Percentiles rank a stretch among this genome's conserved stretches.
phyloP scores from a whole-genome alignment of 2,329 filamentous ascomycete genomes.

The Fusarium concolor region DNA sequence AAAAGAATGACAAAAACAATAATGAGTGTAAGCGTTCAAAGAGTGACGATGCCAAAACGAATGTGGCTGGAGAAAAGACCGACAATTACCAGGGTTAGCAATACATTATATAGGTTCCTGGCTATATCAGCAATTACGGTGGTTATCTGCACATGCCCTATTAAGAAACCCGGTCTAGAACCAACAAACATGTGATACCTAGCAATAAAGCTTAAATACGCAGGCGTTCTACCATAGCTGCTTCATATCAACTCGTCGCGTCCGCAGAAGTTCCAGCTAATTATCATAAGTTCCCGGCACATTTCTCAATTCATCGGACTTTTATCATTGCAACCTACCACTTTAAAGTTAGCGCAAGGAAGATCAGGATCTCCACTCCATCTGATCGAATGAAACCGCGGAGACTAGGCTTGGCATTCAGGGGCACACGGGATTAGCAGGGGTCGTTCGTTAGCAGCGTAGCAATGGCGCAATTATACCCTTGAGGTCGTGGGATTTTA shows the following conservation, averaged over 20 bases:
- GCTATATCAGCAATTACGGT: background rate
- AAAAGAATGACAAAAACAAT: slow-evolving; percentile 1
- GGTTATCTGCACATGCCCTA: background rate
- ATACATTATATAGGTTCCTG: slow-evolving; percentile 6
- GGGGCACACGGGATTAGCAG: background rate
- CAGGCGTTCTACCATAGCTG: background rate
- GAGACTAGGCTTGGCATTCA: slow-evolving; percentile 15
- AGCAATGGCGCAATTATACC: background rate
- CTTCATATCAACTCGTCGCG: background rate
- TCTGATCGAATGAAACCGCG: background rate
- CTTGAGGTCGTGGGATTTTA: background rate
- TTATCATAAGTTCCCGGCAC: slow-evolving; percentile 17
- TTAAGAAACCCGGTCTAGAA: background rate
- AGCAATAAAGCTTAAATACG: background rate
- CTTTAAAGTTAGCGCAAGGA: slow-evolving; percentile 13
- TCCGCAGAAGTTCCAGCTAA: slow-evolving; percentile 14
- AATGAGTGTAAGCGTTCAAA: slow-evolving; percentile 3
- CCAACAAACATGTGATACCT: background rate
- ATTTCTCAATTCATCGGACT: background rate
- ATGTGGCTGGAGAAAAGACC: slow-evolving; percentile 2
- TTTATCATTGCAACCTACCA: slow-evolving; percentile 15
- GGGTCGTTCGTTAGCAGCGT: background rate
- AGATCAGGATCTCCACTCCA: too few relatives aligned
- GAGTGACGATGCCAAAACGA: background rate
- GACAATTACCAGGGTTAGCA: background rate